Conservation (phyloP, 2,329 filamentous ascomycete genomes). For the Hypocreales sp. region DNA sequence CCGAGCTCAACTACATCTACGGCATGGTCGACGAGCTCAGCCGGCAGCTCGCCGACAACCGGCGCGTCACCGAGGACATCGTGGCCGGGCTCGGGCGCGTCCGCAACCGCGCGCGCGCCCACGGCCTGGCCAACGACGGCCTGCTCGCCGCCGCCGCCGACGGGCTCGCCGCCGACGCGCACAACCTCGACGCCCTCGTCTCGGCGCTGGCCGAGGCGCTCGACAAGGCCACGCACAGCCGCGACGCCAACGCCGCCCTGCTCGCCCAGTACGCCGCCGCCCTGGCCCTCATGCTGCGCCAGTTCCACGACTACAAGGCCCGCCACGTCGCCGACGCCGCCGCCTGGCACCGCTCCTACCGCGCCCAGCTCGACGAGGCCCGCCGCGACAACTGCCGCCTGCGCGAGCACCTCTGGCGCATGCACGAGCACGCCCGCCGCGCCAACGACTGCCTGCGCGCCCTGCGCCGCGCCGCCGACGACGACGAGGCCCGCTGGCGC, state of each 20-base stretch:
- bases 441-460: slow-evolving; percentile 42
- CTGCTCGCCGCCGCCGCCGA: slow-evolving; percentile 38
- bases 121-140: slow-evolving; percentile 41
- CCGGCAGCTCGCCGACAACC: slow-evolving; percentile 45
- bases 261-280: slow-evolving; percentile 42
- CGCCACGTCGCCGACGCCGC: slow-evolving; percentile 45
- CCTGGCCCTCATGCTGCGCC: slow-evolving; percentile 41
- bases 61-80: slow-evolving; percentile 46
- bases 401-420: slow-evolving; percentile 51
- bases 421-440: slow-evolving; percentile 42
- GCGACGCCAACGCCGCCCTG: slow-evolving; percentile 43
- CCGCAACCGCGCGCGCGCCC: slow-evolving; percentile 36
- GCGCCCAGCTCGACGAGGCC: slow-evolving; percentile 47
- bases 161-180: slow-evolving; percentile 37
- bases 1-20: slow-evolving; percentile 54
- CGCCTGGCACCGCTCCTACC: slow-evolving; percentile 51
- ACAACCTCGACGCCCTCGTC: slow-evolving; percentile 44
- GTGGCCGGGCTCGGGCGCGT: slow-evolving; percentile 47
- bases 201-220: slow-evolving; percentile 46
- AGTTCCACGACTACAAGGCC: slow-evolving; percentile 51
- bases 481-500: slow-evolving; percentile 38
- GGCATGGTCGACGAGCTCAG: slow-evolving; percentile 52
- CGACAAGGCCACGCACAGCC: slow-evolving; percentile 43
- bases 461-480: slow-evolving; percentile 40
- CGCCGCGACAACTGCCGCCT: slow-evolving; percentile 47